phyloP scores from a whole-genome alignment of 495 filamentous ascomycete species.

The Neurospora sp. region DNA sequence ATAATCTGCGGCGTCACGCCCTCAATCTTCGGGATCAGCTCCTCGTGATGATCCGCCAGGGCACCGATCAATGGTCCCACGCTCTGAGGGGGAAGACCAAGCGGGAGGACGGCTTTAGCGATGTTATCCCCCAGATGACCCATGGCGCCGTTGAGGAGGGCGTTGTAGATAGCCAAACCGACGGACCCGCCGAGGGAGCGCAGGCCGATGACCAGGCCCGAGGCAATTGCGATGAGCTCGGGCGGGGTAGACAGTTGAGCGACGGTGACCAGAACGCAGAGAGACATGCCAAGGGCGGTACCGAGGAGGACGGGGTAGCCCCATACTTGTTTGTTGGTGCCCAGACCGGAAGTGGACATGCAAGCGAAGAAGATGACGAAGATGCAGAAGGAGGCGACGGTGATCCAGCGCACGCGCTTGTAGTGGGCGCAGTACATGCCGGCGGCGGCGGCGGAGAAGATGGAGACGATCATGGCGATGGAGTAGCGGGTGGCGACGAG shows the following conservation, averaged over 20 bases:
- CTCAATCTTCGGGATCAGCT: constrained; percentile 9
- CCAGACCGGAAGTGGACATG: constrained; percentile 16
- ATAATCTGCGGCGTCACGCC: constrained; percentile 19
- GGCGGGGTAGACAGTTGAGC: constrained; percentile 24
- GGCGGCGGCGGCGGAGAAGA: constrained; percentile 6
- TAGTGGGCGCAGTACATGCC: constrained; percentile 18
- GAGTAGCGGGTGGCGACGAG: constrained; percentile 14
- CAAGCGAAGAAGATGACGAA: constrained; percentile 19
- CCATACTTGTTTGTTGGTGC: constrained; percentile 13
- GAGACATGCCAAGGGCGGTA: constrained; percentile 15
- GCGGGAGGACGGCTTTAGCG: constrained; percentile 12
- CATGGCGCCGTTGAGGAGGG: constrained; percentile 12
- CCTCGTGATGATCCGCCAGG: constrained; percentile 9
- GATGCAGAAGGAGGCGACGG: constrained; percentile 15
- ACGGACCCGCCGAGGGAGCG: constrained; percentile 23
- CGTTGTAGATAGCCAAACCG: constrained; percentile 26
- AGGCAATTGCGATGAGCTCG: constrained; percentile 22
- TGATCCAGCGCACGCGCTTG: constrained; percentile 15
- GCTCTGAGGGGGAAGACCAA: constrained; percentile 10
- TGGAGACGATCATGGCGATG: constrained; percentile 17
- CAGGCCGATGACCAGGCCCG: constrained; percentile 23
- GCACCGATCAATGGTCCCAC: constrained; percentile 11
- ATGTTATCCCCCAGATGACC: constrained; percentile 15
- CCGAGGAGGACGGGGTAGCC: constrained; percentile 24
- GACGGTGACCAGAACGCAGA: constrained; percentile 18